Percentiles rank a stretch among this genome's conserved stretches.
phyloP scores from a whole-genome alignment of 208 protist species.

The Acanthamoeba culbertsoni region DNA sequence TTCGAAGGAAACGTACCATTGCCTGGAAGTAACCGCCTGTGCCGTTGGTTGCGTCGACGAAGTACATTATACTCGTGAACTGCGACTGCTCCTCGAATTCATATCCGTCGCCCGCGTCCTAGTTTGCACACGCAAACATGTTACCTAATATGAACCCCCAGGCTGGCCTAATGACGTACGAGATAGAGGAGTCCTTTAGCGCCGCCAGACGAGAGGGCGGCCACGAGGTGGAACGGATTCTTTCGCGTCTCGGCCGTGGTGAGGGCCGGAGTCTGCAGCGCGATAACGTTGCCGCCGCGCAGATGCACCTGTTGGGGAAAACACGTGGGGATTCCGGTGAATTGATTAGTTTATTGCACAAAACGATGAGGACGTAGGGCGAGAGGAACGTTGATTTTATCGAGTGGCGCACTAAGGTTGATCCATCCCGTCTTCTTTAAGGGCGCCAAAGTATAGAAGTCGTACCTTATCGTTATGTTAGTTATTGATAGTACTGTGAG shows the following conservation, averaged over 20 bases:
- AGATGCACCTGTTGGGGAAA: conserved; percentile 17
- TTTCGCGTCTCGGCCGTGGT: conserved; percentile 10
- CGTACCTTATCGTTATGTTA: neutral
- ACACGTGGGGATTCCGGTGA: neutral
- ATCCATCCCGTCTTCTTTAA: neutral
- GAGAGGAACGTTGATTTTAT: conserved; percentile 62
- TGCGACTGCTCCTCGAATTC: neutral
- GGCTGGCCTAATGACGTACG: neutral
- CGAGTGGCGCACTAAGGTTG: neutral
- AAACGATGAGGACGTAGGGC: neutral
- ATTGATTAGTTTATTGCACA: neutral
- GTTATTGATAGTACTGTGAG: neutral
- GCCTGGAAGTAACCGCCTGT: conserved; percentile 27
- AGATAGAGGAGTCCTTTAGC: neutral
- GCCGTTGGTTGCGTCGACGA: neutral
- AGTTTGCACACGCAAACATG: neutral
- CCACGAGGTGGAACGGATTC: conserved; percentile 30
- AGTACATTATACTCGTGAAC: neutral
- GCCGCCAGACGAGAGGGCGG: neutral
- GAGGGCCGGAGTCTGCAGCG: conserved; percentile 40
- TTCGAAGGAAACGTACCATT: neutral
- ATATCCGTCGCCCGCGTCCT: neutral
- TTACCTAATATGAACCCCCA: neutral
- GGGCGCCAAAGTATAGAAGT: neutral
- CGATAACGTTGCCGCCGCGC: neutral